phyloP scores from a whole-genome alignment of 148 eudicot genomes.

The Nepenthes mirabilis region DNA sequence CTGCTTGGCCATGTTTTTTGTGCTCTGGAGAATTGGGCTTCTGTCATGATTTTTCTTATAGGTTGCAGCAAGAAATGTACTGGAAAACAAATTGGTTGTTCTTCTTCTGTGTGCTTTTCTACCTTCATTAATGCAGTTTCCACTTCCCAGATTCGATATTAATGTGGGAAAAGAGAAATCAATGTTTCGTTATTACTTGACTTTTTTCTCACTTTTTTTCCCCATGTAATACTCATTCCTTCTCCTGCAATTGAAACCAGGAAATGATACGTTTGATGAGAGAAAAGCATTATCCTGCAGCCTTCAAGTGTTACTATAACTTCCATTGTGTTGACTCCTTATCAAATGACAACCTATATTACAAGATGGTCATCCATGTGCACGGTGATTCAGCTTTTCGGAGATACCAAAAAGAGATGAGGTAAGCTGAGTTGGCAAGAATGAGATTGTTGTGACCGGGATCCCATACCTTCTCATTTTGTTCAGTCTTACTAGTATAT shows the following conservation, averaged over 20 bases:
- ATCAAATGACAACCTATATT: slow-evolving; percentile 44
- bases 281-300: slow-evolving; percentile 62
- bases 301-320: slow-evolving; percentile 77
- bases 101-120: too few species aligned
- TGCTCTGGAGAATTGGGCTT: neutral
- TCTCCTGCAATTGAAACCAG: slow-evolving; percentile 22
- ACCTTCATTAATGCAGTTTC: too few species aligned
- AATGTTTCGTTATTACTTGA: neutral
- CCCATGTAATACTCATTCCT: neutral
- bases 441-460: too few species aligned
- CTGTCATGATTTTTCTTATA: too few species aligned
- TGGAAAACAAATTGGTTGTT: too few species aligned
- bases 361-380: slow-evolving; percentile 91
- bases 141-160: too few species aligned
- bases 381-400: slow-evolving; percentile 69
- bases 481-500: too few species aligned
- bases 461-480: too few species aligned
- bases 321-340: slow-evolving; percentile 46
- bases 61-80: too few species aligned
- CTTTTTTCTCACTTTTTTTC: neutral
- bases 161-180: too few species aligned
- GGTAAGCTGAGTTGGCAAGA: slow-evolving; percentile 20
- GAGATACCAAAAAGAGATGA: slow-evolving; percentile 93
- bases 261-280: slow-evolving; percentile 84
- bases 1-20: neutral